Evolutionary conservation across 2,329 filamentous ascomycete species (phyloP), one percentile per base, ranked within the genome.

Genomic region (Pestalotiopsis sp.): DNA sequence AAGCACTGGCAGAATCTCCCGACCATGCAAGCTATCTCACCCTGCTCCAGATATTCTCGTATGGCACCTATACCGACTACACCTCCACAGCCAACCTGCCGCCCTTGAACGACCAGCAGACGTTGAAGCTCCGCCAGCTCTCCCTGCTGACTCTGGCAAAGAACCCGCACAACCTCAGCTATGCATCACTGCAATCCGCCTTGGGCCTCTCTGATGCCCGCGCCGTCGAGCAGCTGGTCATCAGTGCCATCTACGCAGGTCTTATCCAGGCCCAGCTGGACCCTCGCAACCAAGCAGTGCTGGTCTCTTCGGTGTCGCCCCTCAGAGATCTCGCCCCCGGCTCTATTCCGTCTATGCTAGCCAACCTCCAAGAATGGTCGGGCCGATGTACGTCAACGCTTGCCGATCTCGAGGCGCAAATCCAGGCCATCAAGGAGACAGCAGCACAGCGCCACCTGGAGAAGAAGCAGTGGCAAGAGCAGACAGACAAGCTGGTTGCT

Each of bases 31-130:
- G 83, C 3, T 82, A 93, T 80, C 85, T 96, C 65, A 88, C 84
- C 1, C 87, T 97, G 14, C 91, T 99, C 59, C 88, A 95, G 80
- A 91, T 97, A 75, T 99, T 99, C 82, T 93, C 94, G 69, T 94
- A 96, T 86, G 96, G 95, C 70, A 97, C 94, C 69, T 98, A 94
- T 85, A 83, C 88, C 69, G 89, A 91, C 74, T 98, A 97, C 84
- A 77, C 73, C 25, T 72, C 75, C n/a, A 78, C 81, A n/a, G 67
- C 79, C 23, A 74, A 74, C 71, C 90, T 98, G 2, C 96, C 95
- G 2, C 71, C 85, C 7, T 89, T 99, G 63, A 91, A 87, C 77
- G 86, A 89, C 0, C 84, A 88, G 67, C 96, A 99, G 83, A 83
- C 86, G 58, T 87, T 91, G 72, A 99, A 99, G 83, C 92, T 99